Conservation (phyloP, 225 moss, liverwort and hornwort genomes). For the Marchantia polymorpha region DNA sequence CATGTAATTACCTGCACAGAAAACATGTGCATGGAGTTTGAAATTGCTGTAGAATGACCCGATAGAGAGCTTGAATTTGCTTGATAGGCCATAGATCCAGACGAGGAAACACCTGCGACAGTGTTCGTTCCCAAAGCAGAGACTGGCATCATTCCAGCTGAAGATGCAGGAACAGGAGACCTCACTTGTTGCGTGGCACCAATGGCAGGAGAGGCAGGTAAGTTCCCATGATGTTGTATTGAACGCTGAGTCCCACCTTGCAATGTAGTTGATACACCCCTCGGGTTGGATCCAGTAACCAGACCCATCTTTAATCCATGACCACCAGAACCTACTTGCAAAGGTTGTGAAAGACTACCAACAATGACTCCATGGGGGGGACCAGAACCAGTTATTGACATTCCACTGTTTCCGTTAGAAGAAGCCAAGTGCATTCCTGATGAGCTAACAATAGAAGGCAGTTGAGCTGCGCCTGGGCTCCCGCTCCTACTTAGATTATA, state of each 20-base stretch:
- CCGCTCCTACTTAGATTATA: slow-evolving; percentile 49
- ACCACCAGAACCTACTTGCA: slow-evolving; percentile 24
- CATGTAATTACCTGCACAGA: slow-evolving; percentile 32
- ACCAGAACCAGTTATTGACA: slow-evolving; percentile 26
- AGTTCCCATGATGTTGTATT: slow-evolving; percentile 36
- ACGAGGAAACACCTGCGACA: slow-evolving; percentile 27
- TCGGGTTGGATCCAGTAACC: slow-evolving; percentile 20
- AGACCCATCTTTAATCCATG: slow-evolving; percentile 26
- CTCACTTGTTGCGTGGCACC: slow-evolving; percentile 29
- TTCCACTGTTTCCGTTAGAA: slow-evolving; percentile 33
- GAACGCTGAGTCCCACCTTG: slow-evolving; percentile 36
- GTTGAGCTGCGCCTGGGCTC: slow-evolving; percentile 30
- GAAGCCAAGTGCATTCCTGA: slow-evolving; percentile 35
- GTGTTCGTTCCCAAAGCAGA: slow-evolving; percentile 24
- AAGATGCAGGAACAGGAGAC: slow-evolving; percentile 20
- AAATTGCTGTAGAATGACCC: slow-evolving; percentile 23
- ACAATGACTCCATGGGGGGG: slow-evolving; percentile 25
- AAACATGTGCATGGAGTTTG: slow-evolving; percentile 31
- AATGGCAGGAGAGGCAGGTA: slow-evolving; percentile 17
- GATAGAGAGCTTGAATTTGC: slow-evolving; percentile 13
- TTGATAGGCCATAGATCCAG: slow-evolving; percentile 34
- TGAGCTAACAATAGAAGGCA: slow-evolving; percentile 27
- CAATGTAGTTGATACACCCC: slow-evolving; percentile 14
- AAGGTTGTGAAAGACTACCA: slow-evolving; percentile 27
- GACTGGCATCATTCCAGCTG: slow-evolving; percentile 35